Base-by-base conservation (phyloP, 306 rosid species). In the Gleditsia sinensis region DNA sequence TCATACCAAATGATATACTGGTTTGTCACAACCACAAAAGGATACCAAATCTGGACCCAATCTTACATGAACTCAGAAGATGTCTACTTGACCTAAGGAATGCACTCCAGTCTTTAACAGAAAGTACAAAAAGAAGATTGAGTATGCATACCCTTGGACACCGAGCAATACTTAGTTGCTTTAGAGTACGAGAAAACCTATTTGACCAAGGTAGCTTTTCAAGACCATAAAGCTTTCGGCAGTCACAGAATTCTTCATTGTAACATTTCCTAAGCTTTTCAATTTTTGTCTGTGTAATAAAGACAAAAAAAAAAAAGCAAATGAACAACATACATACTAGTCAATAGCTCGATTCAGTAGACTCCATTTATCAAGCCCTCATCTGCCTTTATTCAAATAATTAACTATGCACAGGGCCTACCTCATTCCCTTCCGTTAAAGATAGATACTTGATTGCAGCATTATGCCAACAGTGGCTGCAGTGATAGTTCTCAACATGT, bases 381-480 rank as follows among this genome's bases (percentile, higher is more conserved):
- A 45, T 25, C 56, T 45, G 53, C 30, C 40, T 51, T 46, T 67
- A 61, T 80, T 28, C 32, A 69, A 75, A 71, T 54, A 56, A 30
- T 28, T 58, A 30, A 63, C 49, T 28, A 65, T 45, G 69, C 64
- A 61, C n/a, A 17, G 40, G 51, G 75, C 36, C 19, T 74, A 94
- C 98, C 93, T 94, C 91, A 79, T 85, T 80, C 49, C 70, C 87
- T 72, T 86, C 85, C 67, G 77, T 59, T 50, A 91, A 24, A 32
- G 91, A 75, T 78, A 91, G 83, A 81, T 85, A 94, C 83, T 90
- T 88, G 67, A 88, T 79, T 56, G 89, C 96, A 13, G 94, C 91
- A 49, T 77, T 76, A 77, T 91, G 97, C 97, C 97, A 91, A 88
- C 98, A 94, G 79, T 72, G 71, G 88, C 64, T 80, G 84, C 97